Percentiles rank a stretch among this genome's conserved stretches.
Conservation (phyloP, 805 yeast species). For the Candida ulmi region DNA sequence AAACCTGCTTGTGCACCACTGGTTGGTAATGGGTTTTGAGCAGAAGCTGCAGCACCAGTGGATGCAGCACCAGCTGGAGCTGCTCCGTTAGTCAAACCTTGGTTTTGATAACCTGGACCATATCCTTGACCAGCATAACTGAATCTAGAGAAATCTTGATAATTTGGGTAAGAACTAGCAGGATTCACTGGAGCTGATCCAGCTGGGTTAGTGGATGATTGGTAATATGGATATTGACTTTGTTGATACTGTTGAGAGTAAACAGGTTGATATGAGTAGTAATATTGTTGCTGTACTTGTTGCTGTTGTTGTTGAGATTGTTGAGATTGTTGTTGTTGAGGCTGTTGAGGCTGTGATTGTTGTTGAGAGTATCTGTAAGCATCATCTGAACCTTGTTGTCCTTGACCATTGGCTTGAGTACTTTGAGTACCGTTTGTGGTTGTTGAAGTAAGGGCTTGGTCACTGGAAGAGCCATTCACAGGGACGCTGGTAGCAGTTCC, state of each 20-base stretch:
- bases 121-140: slow-evolving; percentile 18
- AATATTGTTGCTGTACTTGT: slow-evolving; percentile 9
- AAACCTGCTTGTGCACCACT: slow-evolving; percentile 10
- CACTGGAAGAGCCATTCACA: slow-evolving; percentile 4
- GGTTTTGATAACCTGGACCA: slow-evolving; percentile 18
- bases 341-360: slow-evolving; percentile 3
- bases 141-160: slow-evolving; percentile 19
- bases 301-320: slow-evolving; percentile 8
- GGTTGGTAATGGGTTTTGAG: slow-evolving; percentile 11
- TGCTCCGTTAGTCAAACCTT: slow-evolving; percentile 5
- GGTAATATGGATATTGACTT: slow-evolving; percentile 22
- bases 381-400: slow-evolving; percentile 8
- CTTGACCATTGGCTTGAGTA: not conserved
- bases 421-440: not conserved
- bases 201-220: slow-evolving; percentile 5
- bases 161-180: slow-evolving; percentile 13
- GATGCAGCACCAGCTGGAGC: not conserved
- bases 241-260: slow-evolving; percentile 10
- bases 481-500: slow-evolving; percentile 22
- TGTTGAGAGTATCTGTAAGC: slow-evolving; percentile 10
- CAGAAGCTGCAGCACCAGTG: slow-evolving; percentile 12
- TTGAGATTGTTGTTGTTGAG: slow-evolving; percentile 7
- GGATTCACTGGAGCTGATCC: slow-evolving; percentile 4
- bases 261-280: slow-evolving; percentile 10
- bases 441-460: not conserved